Percentiles rank a stretch among this genome's conserved stretches.
Evolutionary conservation across 352 stramenopile genomes (phyloP).

Genomic region (Elongisporangium prolatum): DNA sequence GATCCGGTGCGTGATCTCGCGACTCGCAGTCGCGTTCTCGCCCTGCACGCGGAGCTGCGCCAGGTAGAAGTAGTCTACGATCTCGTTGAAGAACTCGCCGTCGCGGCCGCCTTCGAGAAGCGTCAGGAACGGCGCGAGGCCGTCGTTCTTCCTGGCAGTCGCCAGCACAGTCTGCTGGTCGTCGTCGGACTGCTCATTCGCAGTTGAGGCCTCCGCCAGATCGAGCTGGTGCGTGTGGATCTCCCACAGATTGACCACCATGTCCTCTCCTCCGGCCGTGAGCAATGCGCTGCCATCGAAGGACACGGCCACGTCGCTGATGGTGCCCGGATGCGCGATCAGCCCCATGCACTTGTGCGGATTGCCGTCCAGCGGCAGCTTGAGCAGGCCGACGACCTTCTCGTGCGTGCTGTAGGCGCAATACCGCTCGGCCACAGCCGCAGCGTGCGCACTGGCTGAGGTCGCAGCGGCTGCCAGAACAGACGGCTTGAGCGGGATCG

Average conservation of each 20-base stretch:
- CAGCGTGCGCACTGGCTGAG: constrained; percentile 7
- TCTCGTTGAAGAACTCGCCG: constrained; percentile 87
- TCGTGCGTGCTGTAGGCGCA: constrained; percentile 79
- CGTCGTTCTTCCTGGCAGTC: not conserved
- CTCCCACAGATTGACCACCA: constrained; percentile 91
- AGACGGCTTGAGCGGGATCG: constrained; percentile 37
- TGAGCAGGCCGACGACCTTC: constrained; percentile 81
- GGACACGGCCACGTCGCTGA: constrained; percentile 83
- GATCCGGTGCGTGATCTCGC: constrained; percentile 69
- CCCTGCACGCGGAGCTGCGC: constrained; percentile 89
- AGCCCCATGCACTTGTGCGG: constrained; percentile 90
- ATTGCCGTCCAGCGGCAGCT: constrained; percentile 91
- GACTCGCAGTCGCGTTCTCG: constrained; percentile 74
- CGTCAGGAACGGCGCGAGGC: constrained; percentile 71
- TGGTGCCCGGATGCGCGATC: constrained; percentile 87
- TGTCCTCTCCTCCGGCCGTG: constrained; percentile 83
- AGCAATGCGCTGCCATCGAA: constrained; percentile 86
- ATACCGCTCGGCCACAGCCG: constrained; percentile 44
- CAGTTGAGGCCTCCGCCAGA: constrained; percentile 40
- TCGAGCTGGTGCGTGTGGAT: constrained; percentile 78
- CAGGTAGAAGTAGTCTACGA: constrained; percentile 95
- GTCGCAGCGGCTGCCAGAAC: not conserved
- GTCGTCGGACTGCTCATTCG: not conserved
- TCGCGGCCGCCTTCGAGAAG: constrained; percentile 82
- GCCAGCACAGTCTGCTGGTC: constrained; percentile 10